These are phyloP conservation scores for Phytophthora syringae DNA, from an alignment of 352 stramenopile genomes.

Conservation along the genomic window DNA sequence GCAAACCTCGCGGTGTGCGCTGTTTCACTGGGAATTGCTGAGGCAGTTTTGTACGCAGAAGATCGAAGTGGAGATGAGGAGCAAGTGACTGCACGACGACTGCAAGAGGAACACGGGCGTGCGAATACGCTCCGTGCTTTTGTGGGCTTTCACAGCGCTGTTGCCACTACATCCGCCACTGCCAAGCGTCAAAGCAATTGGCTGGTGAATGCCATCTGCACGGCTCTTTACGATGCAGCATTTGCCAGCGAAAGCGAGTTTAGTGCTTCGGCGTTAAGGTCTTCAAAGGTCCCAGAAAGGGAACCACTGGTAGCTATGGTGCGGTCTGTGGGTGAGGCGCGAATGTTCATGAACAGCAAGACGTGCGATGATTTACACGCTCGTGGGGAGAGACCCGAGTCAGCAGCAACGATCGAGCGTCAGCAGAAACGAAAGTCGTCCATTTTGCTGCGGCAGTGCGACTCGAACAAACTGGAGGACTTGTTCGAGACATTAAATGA, in stretches of 20 bases:
- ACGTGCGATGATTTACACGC: constrained; percentile 64
- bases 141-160: constrained; percentile 72
- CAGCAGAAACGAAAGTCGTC: constrained; percentile 25
- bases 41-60: constrained; percentile 7
- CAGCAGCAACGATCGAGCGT: constrained; percentile 19
- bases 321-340: constrained; percentile 45
- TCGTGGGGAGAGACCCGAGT: constrained; percentile 50
- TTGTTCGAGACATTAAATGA: constrained; percentile 63
- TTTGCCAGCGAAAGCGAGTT: constrained; percentile 16
- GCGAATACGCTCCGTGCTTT: constrained; percentile 76
- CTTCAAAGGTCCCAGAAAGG: constrained; percentile 43
- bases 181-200: constrained; percentile 32
- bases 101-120: constrained; percentile 47
- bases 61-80: constrained; percentile 4
- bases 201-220: constrained; percentile 48
- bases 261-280: background rate
- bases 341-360: constrained; percentile 72
- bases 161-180: constrained; percentile 42
- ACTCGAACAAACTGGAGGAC: constrained; percentile 59
- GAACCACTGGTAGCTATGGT: constrained; percentile 56
- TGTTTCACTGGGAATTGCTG: constrained; percentile 40
- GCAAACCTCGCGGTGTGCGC: constrained; percentile 63
- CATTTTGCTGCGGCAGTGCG: constrained; percentile 57
- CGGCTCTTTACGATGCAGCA: constrained; percentile 29
- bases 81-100: constrained; percentile 20